Conservation (phyloP, 2,329 filamentous ascomycete species). For the Ophiosphaerella herpotricha region DNA sequence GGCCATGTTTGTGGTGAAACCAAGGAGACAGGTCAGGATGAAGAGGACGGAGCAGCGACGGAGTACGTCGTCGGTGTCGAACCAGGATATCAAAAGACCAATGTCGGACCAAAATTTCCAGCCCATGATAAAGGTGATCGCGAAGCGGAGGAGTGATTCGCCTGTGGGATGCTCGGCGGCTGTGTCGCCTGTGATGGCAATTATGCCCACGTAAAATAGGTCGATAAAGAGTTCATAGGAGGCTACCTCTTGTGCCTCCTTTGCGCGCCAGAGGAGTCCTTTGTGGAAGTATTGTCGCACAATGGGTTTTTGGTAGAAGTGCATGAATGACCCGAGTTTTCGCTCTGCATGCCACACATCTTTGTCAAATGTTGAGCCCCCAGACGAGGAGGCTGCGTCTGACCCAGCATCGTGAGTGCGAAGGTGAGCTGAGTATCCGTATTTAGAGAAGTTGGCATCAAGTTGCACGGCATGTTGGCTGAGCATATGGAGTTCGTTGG, state of each 20-base stretch:
- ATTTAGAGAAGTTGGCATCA: slow-evolving; percentile 66
- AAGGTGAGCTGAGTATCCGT: slow-evolving; percentile 65
- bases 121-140: slow-evolving; percentile 65
- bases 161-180: slow-evolving; percentile 62
- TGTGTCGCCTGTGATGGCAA: slow-evolving; percentile 66
- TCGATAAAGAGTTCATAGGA: slow-evolving; percentile 69
- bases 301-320: slow-evolving; percentile 63
- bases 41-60: slow-evolving; percentile 65
- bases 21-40: slow-evolving; percentile 64
- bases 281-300: slow-evolving; percentile 70
- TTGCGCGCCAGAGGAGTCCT: slow-evolving; percentile 66
- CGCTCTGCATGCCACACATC: slow-evolving; percentile 43
- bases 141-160: slow-evolving; percentile 61
- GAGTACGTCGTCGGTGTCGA: slow-evolving; percentile 65
- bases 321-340: slow-evolving; percentile 53
- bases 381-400: slow-evolving; percentile 7
- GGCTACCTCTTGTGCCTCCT: slow-evolving; percentile 63
- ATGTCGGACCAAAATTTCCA: slow-evolving; percentile 70
- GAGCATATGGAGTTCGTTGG: slow-evolving; percentile 59
- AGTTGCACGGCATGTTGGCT: slow-evolving; percentile 60
- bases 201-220: slow-evolving; percentile 66
- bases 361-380: slow-evolving; percentile 37
- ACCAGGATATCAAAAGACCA: slow-evolving; percentile 62
- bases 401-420: slow-evolving; percentile 42
- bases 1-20: slow-evolving; percentile 67